Base-by-base conservation (phyloP, 352 stramenopile species). In the Phytopythium vexans region DNA sequence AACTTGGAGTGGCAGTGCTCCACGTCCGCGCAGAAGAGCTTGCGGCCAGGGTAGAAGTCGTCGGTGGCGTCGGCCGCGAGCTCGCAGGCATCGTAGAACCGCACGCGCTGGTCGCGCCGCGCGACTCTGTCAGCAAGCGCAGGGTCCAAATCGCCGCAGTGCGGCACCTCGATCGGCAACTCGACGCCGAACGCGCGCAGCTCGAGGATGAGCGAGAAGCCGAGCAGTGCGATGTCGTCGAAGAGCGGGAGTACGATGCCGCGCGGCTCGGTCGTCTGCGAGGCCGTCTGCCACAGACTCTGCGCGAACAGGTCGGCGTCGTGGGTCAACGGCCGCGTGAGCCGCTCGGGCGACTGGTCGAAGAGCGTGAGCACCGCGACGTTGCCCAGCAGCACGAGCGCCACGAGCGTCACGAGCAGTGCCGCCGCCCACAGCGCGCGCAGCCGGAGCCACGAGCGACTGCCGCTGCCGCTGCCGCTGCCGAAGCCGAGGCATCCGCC, bases 181-280 rank as follows among this genome's bases (percentile, higher is more conserved):
- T 74, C 62, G 16, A 86, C 58, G 34, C 68, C 49, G 53, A 85
- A 62, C 35, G 57, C 60, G 49, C 75, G 64, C 8, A 87, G 62
- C 48, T 87, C 71, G 62, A 84, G 67, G 39, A 88, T 77, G 4
- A 86, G 59, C 39, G 77, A 88, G 38, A 85, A 40, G 2, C 74
- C 77, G 1, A 83, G 60, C 15, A 57, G n/a, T 39, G 74, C 71
- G 46, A 78, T 73, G 16, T 54, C 65, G 33, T 86, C 66, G 46
- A 78, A 85, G 12, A 86, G 49, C 32, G 77, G 77, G 43, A 88
- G 43, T 9, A 88, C 64, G 45, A 88, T 85, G 35, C 77, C 77
- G 32, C 77, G 72, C 41, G 67, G 55, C 47, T 70, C 55, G 11
- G 9, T 70, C 12, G 59, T 69, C 36, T 40, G 37, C 41, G 68